Conservation (phyloP, 768 basidiomycete genomes). For the Fomitopsis serialis region DNA sequence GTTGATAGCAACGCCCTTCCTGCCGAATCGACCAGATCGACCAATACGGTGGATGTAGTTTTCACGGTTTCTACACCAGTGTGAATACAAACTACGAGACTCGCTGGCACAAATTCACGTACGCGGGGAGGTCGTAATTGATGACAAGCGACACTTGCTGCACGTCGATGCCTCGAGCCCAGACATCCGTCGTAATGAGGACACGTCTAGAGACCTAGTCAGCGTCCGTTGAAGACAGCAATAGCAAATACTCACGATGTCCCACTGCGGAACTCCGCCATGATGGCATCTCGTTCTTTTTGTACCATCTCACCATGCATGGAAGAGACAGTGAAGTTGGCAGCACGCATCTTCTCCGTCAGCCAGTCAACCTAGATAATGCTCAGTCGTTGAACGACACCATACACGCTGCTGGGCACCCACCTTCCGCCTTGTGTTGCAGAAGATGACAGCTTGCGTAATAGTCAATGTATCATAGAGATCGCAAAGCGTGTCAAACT, state of each 20-base stretch:
- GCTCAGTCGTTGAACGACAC: background rate
- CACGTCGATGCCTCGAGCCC: constrained; percentile 98
- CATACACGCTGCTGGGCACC: constrained; percentile 8
- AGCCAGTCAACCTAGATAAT: constrained; percentile 83
- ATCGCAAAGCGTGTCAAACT: constrained; percentile 96
- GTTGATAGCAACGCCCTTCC: constrained; percentile 99
- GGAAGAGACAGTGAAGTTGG: constrained; percentile 96
- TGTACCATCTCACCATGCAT: constrained; percentile 98
- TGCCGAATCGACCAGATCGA: constrained; percentile 96
- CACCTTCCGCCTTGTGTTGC: constrained; percentile 96
- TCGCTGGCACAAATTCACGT: constrained; percentile 28
- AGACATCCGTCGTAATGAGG: constrained; percentile 92
- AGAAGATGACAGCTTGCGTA: constrained; percentile 99
- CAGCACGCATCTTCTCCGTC: constrained; percentile 97
- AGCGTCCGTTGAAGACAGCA: background rate
- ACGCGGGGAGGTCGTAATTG: constrained; percentile 95
- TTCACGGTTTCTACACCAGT: constrained; percentile 73
- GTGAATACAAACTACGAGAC: background rate
- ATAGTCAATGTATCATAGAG: constrained; percentile 98
- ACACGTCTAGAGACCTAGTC: constrained; percentile 55
- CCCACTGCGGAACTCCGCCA: constrained; percentile 93
- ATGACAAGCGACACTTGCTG: constrained; percentile 97
- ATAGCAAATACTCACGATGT: constrained; percentile 59
- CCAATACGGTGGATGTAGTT: constrained; percentile 99
- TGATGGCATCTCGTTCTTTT: constrained; percentile 92